These are phyloP conservation scores for Entomophthora muscae DNA, from an alignment of 371 early-diverging fungal species.

Conservation along the genomic window DNA sequence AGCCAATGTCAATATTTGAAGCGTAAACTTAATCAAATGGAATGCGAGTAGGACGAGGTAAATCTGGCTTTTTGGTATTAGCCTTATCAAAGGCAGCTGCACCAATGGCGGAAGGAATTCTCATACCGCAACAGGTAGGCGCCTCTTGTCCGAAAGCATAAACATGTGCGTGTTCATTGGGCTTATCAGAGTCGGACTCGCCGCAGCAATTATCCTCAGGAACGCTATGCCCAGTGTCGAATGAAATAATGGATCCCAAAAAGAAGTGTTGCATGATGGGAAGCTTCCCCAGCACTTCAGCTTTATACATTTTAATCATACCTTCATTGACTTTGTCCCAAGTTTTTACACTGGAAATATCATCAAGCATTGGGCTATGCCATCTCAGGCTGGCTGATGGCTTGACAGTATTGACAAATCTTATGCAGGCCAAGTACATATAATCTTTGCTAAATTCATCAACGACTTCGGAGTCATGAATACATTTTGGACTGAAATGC, in stretches of 20 bases:
- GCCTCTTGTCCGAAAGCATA: slow-evolving; percentile 87
- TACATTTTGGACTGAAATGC: slow-evolving; percentile 75
- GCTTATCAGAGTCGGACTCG: slow-evolving; percentile 19
- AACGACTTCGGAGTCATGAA: slow-evolving; percentile 64
- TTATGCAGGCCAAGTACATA: slow-evolving; percentile 86
- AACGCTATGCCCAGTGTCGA: slow-evolving; percentile 26
- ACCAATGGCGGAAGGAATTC: slow-evolving; percentile 85
- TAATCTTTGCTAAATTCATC: slow-evolving; percentile 66
- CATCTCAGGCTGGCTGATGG: slow-evolving; percentile 33
- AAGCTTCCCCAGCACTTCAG: slow-evolving; percentile 86
- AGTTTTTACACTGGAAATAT: slow-evolving; percentile 76
- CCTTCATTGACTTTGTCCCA: slow-evolving; percentile 93
- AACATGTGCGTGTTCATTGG: slow-evolving; percentile 40
- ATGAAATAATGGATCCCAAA: slow-evolving; percentile 60
- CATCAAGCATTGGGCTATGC: slow-evolving; percentile 95
- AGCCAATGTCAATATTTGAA: too few species aligned
- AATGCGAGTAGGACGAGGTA: not conserved
- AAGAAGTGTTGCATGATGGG: slow-evolving; percentile 98
- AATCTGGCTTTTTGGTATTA: not conserved
- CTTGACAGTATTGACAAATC: slow-evolving; percentile 60
- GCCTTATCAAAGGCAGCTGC: slow-evolving; percentile 18
- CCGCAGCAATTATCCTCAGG: slow-evolving; percentile 10
- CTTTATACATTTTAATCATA: slow-evolving; percentile 95
- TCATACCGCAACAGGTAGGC: slow-evolving; percentile 88
- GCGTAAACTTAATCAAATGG: not conserved